Evolutionary conservation across 106 monocot genomes (phyloP).

Genomic region (Dendrobium nobile): DNA sequence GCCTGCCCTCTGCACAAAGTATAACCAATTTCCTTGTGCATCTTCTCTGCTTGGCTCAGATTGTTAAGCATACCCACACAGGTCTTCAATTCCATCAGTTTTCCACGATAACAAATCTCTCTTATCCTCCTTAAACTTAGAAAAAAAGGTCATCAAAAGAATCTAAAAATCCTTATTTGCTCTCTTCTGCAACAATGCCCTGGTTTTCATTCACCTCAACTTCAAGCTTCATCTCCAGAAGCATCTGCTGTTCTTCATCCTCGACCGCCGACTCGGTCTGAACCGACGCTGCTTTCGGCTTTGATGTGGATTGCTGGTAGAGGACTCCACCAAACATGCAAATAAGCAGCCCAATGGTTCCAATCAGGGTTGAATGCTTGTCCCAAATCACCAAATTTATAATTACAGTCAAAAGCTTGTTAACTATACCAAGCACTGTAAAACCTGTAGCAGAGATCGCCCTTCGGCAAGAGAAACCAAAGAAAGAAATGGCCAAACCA

Average conservation of each 20-base stretch:
- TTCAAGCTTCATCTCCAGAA: slow-evolving; percentile 13
- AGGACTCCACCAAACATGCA: slow-evolving; percentile 25
- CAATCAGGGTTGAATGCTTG: slow-evolving; percentile 15
- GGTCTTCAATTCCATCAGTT: too few relatives aligned
- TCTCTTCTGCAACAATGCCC: background rate
- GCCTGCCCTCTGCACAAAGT: too few relatives aligned
- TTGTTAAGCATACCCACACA: too few relatives aligned
- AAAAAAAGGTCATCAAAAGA: background rate
- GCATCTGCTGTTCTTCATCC: slow-evolving; percentile 16
- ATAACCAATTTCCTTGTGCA: too few relatives aligned
- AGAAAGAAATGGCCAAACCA: slow-evolving; percentile 58
- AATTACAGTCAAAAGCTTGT: slow-evolving; percentile 18
- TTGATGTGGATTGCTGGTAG: slow-evolving; percentile 15
- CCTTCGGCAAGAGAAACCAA: slow-evolving; percentile 51
- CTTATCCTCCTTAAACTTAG: too few relatives aligned
- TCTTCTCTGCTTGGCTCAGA: too few relatives aligned
- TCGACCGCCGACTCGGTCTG: background rate
- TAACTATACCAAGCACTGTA: slow-evolving; percentile 48
- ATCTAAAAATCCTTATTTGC: background rate
- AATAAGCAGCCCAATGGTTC: slow-evolving; percentile 16
- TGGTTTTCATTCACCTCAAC: background rate
- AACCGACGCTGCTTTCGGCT: background rate
- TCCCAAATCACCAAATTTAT: slow-evolving; percentile 29
- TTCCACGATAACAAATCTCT: too few relatives aligned
- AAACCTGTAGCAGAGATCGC: slow-evolving; percentile 60